Conservation (phyloP, 2,329 filamentous ascomycete species). For the Neonectria ditissima region DNA sequence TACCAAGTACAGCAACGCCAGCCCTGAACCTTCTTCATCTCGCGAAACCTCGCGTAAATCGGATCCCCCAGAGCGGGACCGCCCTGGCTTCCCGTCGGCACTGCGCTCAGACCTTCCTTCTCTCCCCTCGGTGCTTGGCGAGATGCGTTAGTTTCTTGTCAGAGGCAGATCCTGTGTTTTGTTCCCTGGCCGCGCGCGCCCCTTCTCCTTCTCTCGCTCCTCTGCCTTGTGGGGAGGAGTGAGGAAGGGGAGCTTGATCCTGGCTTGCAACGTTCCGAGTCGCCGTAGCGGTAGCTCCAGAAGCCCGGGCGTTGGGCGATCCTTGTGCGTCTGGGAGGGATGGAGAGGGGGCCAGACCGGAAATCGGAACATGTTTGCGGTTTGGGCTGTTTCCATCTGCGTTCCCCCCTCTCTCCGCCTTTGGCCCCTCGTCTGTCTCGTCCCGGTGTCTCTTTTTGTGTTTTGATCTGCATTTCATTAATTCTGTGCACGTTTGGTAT, state of each 20-base stretch:
- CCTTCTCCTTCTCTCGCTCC: too few relatives aligned
- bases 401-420: neutral
- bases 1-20: too few relatives aligned
- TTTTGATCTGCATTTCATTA: neutral
- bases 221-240: constrained; percentile 3
- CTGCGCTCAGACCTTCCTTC: constrained; percentile 3
- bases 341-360: neutral
- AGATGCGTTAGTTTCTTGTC: neutral
- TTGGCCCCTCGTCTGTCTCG: neutral
- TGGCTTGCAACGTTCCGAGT: constrained; percentile 8
- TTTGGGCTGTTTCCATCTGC: neutral
- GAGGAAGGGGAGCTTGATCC: neutral
- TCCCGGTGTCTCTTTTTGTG: too few relatives aligned
- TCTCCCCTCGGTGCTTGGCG: too few relatives aligned
- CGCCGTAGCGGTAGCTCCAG: neutral
- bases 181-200: neutral
- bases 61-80: neutral
- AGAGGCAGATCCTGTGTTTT: neutral
- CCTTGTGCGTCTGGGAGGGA: neutral
- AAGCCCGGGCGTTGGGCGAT: neutral
- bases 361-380: constrained; percentile 17
- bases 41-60: neutral
- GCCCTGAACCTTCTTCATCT: neutral
- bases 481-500: neutral
- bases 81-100: constrained; percentile 4